Conservation (phyloP, 768 basidiomycete genomes). For the Rubroboletus satanas region DNA sequence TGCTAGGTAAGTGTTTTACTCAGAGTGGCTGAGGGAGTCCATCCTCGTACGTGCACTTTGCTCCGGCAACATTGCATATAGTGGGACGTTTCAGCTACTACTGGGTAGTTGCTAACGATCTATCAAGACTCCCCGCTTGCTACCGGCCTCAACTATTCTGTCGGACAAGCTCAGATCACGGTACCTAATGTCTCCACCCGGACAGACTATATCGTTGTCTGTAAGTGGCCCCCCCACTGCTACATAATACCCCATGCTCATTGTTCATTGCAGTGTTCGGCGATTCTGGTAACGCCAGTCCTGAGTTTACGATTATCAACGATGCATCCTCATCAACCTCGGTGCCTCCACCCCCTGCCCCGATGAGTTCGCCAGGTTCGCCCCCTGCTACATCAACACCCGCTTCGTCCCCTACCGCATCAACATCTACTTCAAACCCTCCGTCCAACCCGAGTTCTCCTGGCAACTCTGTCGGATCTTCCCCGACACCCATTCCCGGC, state of each 20-base stretch:
- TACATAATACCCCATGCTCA: neutral
- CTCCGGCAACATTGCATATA: neutral
- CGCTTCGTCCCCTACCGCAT: neutral
- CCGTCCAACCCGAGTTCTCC: neutral
- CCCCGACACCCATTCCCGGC: neutral
- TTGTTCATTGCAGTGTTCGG: slow-evolving; percentile 30
- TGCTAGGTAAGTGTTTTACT: slow-evolving; percentile 24
- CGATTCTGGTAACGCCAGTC: slow-evolving; percentile 41
- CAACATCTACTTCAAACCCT: slow-evolving; percentile 1
- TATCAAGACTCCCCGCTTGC: slow-evolving; percentile 34
- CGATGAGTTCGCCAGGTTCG: slow-evolving; percentile 3
- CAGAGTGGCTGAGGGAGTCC: neutral
- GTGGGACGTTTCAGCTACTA: neutral
- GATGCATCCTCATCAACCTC: slow-evolving; percentile 45
- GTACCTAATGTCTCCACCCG: slow-evolving; percentile 34
- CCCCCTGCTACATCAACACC: neutral
- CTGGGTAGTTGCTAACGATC: slow-evolving; percentile 5
- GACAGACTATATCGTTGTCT: slow-evolving; percentile 34
- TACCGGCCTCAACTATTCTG: slow-evolving; percentile 30
- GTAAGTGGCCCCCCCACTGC: slow-evolving; percentile 22
- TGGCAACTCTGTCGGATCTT: neutral
- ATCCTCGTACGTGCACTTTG: neutral
- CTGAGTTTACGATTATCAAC: slow-evolving; percentile 46
- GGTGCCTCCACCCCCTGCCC: slow-evolving; percentile 2
- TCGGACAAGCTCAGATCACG: slow-evolving; percentile 32